Percentiles rank a stretch among this genome's conserved stretches.
Conservation (phyloP, 1,284 basidiomycete genomes). For the Calocybe gambosa region DNA sequence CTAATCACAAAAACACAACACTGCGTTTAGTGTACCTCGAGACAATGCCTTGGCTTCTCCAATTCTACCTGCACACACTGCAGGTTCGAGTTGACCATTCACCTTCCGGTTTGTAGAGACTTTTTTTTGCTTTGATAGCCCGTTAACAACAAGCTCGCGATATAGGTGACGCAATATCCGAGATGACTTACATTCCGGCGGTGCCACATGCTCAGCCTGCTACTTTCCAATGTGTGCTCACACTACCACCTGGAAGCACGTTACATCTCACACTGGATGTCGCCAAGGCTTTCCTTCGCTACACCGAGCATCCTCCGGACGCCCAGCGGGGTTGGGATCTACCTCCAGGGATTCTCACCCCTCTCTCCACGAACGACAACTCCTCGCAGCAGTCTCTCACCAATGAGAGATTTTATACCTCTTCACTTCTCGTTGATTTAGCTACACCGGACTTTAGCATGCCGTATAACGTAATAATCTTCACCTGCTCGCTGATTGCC, state of each 20-base stretch:
- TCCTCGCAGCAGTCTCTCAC: conserved; percentile 11
- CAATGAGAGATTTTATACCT: conserved; percentile 63
- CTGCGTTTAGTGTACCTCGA: conserved; percentile 77
- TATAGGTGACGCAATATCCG: conserved; percentile 52
- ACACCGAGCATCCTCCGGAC: conserved; percentile 95
- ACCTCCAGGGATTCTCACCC: conserved; percentile 72
- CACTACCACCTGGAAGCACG: conserved; percentile 60
- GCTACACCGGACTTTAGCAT: conserved; percentile 98
- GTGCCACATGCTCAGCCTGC: conserved; percentile 69
- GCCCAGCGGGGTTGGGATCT: conserved; percentile 94
- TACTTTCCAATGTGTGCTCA: conserved; percentile 67
- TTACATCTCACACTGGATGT: conserved; percentile 71
- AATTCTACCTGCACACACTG: conserved; percentile 85
- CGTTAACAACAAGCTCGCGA: conserved; percentile 5
- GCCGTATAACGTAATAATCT: conserved; percentile 99
- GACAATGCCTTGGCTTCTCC: conserved; percentile 90
- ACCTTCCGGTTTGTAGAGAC: conserved; percentile 36
- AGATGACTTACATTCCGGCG: conserved; percentile 64
- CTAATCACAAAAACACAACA: conserved; percentile 51
- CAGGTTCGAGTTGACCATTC: conserved; percentile 35
- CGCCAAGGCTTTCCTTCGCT: conserved; percentile 83
- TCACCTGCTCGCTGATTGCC: conserved; percentile 87
- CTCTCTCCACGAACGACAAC: conserved; percentile 26
- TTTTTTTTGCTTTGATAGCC: neutral
- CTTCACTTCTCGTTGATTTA: conserved; percentile 79